Evolutionary conservation across 768 basidiomycete species (phyloP).

Genomic region (Sistotremastrum suecicum): DNA sequence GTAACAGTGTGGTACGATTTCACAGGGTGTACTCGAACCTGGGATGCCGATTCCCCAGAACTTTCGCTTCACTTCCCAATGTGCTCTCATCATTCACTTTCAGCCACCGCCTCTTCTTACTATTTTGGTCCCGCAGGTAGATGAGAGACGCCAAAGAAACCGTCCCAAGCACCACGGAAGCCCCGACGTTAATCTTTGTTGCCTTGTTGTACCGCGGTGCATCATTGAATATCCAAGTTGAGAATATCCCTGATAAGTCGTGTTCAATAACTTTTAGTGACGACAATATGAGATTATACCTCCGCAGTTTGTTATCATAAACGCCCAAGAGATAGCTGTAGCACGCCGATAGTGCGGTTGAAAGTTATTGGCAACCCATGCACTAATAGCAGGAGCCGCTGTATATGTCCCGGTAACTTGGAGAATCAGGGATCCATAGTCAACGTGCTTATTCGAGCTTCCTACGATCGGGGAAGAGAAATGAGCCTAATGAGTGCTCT

Average conservation of each 20-base stretch:
- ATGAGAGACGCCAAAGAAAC: no score
- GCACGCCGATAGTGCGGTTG: conserved; percentile 42
- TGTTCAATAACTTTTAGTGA: background rate
- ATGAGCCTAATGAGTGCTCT: no score
- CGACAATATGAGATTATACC: background rate
- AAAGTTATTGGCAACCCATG: conserved; percentile 52
- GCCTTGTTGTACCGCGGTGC: conserved; percentile 37
- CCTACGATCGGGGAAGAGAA: no score
- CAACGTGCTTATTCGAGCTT: conserved; percentile 20
- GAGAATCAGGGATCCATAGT: conserved; percentile 45
- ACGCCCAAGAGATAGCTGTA: conserved; percentile 40
- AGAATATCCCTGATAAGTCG: conserved; percentile 35
- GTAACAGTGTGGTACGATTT: no score
- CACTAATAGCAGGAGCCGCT: conserved; percentile 36
- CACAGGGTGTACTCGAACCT: no score
- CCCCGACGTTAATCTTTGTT: conserved; percentile 10
- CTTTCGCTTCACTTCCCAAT: no score
- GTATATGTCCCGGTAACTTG: conserved; percentile 38
- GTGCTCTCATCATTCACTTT: no score
- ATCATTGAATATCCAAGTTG: conserved; percentile 45
- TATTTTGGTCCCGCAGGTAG: no score
- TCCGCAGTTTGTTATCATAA: conserved; percentile 38
- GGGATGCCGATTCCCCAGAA: no score
- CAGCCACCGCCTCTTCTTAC: no score
- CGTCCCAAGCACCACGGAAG: no score